Evolutionary conservation across 1,139 yeast genomes (phyloP), one percentile per base, ranked within the genome.

Genomic region (Scheffersomyces segobiensis): DNA sequence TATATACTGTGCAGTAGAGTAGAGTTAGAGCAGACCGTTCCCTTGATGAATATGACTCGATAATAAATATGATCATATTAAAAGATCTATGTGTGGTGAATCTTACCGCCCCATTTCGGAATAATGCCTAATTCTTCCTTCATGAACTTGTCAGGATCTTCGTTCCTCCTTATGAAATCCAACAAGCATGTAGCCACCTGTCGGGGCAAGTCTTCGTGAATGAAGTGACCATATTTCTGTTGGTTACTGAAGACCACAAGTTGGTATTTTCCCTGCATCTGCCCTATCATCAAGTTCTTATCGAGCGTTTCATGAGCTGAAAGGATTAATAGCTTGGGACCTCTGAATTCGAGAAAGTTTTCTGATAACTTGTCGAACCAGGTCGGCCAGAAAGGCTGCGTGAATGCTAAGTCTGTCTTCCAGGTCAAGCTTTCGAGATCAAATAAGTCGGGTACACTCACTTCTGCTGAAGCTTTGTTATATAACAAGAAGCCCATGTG

Each of bases 251-350:
- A 89, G 3, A 93, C 96, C 18, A 91, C 87, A 53, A 95, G 80
- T 72, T 95, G 99, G 71, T 89, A 95, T 69, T 91, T 92, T 0
- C 96, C 96, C 74, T 93, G 98, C 99, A 95, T 95, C 73, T 96
- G 99, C 0, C 98, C 99, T 58, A 95, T 88, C 71, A 93, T 92
- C 51, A 95, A 77, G 52, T 84, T 84, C 62, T 89, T 92, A 72
- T 96, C 99, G 39, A 96, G 78, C 10, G 91, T 86, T 67, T 95
- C 98, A 59, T 93, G 91, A 3, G 97, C 97, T 0, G 98, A 96
- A n/a, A 95, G 74, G 1, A 95, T 81, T 53, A 95, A 79, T 56
- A 95, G 67, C 66, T 92, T 89, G 0, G 95, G 87, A 0, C 89
- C 82, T 71, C 74, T 55, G 81, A 72, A 20, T 64, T 66, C 52